phyloP scores from a whole-genome alignment of 2,329 filamentous ascomycete genomes.

The Colletotrichum orbiculare region DNA sequence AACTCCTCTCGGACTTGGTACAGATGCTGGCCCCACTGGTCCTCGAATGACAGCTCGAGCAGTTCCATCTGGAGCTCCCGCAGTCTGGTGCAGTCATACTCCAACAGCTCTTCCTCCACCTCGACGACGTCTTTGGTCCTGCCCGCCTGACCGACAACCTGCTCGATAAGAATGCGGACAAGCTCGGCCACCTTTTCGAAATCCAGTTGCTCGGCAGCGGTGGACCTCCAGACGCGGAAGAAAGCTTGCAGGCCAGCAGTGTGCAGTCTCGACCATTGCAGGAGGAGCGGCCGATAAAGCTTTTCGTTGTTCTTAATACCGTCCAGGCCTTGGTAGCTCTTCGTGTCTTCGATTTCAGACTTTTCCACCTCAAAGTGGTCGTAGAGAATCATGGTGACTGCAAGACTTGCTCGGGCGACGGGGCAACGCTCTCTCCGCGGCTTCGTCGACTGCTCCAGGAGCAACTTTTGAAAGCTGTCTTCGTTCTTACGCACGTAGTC shows the following conservation, averaged over 20 bases:
- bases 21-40: conserved; percentile 92
- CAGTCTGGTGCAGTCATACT: conserved; percentile 82
- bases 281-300: conserved; percentile 84
- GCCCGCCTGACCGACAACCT: conserved; percentile 84
- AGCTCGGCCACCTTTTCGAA: conserved; percentile 95
- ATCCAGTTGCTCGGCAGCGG: conserved; percentile 84
- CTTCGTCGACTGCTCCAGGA: conserved; percentile 87
- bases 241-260: conserved; percentile 87
- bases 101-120: conserved; percentile 87
- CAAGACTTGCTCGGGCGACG: conserved; percentile 85
- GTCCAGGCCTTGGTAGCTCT: conserved; percentile 80
- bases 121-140: conserved; percentile 87
- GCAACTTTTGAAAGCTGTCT: conserved; percentile 89
- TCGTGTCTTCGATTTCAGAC: conserved; percentile 80
- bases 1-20: conserved; percentile 91
- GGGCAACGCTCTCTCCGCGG: conserved; percentile 82
- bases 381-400: conserved; percentile 88
- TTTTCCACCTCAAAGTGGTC: conserved; percentile 96
- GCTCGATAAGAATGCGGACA: conserved; percentile 88
- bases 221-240: conserved; percentile 91
- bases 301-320: conserved; percentile 83
- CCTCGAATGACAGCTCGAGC: conserved; percentile 90
- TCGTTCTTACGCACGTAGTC: conserved; percentile 94
- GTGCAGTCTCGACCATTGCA: conserved; percentile 94
- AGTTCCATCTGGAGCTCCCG: conserved; percentile 94